These are phyloP conservation scores for Candida nanaspora DNA, from an alignment of 805 yeast genomes.

Conservation along the genomic window DNA sequence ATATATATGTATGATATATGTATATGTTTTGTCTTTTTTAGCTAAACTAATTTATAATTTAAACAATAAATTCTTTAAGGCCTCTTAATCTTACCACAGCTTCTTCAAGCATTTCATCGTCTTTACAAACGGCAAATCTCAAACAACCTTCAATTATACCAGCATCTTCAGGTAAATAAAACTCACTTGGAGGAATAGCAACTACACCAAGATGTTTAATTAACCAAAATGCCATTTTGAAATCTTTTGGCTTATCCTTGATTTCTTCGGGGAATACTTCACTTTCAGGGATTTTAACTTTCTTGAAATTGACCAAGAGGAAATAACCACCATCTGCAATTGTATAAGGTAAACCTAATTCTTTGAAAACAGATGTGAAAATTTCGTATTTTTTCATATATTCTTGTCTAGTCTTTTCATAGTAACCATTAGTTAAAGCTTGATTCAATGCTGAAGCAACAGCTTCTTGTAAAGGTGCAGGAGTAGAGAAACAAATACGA, in stretches of 20 bases:
- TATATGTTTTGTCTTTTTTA: too few relatives aligned
- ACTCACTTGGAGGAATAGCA: constrained; percentile 96
- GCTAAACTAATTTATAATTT: too few relatives aligned
- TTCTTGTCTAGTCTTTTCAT: constrained; percentile 56
- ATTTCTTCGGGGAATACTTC: constrained; percentile 62
- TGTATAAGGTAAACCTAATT: constrained; percentile 83
- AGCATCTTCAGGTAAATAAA: constrained; percentile 65
- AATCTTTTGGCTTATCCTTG: constrained; percentile 68
- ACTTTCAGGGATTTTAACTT: constrained; percentile 69
- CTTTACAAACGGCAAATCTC: constrained; percentile 96
- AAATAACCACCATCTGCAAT: constrained; percentile 92
- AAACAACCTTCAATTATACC: constrained; percentile 74
- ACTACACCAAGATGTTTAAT: constrained; percentile 91
- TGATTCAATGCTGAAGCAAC: constrained; percentile 66
- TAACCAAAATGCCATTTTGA: constrained; percentile 86
- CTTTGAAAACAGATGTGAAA: constrained; percentile 74
- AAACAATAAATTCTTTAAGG: constrained; percentile 61
- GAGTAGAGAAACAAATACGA: constrained; percentile 85
- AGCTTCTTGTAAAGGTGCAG: constrained; percentile 91
- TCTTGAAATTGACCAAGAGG: constrained; percentile 78
- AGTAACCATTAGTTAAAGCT: constrained; percentile 61
- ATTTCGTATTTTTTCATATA: constrained; percentile 69
- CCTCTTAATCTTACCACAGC: constrained; percentile 73
- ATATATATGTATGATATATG: background rate
- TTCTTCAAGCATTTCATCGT: constrained; percentile 67